A percentile compares a stretch with the other conserved stretches of the same genome.
phyloP scores from a whole-genome alignment of 2,329 filamentous ascomycete genomes.

The Anthostomella pinea region DNA sequence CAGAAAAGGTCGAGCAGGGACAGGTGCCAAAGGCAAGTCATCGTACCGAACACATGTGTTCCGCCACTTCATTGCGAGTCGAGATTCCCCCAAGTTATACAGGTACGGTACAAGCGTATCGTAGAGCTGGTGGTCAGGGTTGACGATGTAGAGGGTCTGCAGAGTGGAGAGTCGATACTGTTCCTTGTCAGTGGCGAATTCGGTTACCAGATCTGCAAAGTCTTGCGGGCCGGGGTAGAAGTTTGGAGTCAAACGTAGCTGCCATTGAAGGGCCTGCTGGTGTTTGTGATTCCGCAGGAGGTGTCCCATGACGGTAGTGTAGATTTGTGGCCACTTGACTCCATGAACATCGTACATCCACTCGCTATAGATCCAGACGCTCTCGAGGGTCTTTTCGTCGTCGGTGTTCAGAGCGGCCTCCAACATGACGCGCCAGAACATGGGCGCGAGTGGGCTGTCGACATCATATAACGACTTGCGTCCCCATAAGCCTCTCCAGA shows the following conservation, averaged over 20 bases:
- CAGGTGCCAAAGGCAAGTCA: constrained; percentile 39
- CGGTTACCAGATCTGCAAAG: constrained; percentile 40
- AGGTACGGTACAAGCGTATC: constrained; percentile 51
- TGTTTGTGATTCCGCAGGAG: constrained; percentile 40
- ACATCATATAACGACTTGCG: constrained; percentile 30
- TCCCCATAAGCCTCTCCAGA: constrained; percentile 33
- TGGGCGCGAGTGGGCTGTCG: constrained; percentile 20
- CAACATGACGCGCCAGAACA: constrained; percentile 33
- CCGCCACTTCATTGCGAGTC: constrained; percentile 48
- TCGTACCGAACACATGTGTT: constrained; percentile 36
- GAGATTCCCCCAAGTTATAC: constrained; percentile 44
- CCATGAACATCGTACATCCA: constrained; percentile 39
- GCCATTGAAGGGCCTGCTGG: constrained; percentile 44
- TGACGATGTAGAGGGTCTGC: constrained; percentile 44
- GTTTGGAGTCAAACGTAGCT: constrained; percentile 41
- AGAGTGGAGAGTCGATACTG: constrained; percentile 39
- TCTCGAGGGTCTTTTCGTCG: constrained; percentile 32
- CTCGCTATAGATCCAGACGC: constrained; percentile 39
- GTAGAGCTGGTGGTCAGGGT: constrained; percentile 44
- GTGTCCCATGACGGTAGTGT: constrained; percentile 44
- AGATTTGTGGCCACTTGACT: constrained; percentile 49
- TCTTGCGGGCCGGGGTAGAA: constrained; percentile 41
- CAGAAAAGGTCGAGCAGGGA: constrained; percentile 46
- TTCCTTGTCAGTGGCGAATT: constrained; percentile 39
- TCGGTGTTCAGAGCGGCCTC: constrained; percentile 30